phyloP scores from a whole-genome alignment of 148 eudicot genomes.

The Simmondsia chinensis region DNA sequence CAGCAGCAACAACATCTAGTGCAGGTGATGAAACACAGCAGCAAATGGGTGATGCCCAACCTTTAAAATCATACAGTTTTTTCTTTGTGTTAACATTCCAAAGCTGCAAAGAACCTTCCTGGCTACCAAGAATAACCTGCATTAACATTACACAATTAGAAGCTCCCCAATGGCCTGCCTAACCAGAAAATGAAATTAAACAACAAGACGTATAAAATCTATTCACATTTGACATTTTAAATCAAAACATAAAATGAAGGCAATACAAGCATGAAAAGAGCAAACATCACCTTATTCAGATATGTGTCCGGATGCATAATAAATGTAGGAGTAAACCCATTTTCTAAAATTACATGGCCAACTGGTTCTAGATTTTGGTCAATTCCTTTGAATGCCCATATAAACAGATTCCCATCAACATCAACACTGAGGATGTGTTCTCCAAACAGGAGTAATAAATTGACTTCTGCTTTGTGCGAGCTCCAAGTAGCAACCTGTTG shows the following conservation, averaged over 20 bases:
- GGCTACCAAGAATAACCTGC: constrained; percentile 84
- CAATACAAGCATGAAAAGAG: neutral
- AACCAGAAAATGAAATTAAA: too few relatives aligned
- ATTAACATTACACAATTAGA: constrained; percentile 11
- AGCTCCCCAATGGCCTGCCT: constrained; percentile 4
- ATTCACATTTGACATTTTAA: neutral
- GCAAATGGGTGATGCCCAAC: constrained; percentile 66
- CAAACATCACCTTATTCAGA: constrained; percentile 63
- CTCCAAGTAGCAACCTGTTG: constrained; percentile 90
- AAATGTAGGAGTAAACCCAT: constrained; percentile 61
- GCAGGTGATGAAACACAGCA: constrained; percentile 95
- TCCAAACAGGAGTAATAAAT: constrained; percentile 68
- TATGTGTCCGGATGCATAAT: constrained; percentile 97
- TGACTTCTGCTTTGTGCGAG: constrained; percentile 67
- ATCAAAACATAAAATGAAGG: neutral
- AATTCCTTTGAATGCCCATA: constrained; percentile 89
- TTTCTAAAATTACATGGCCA: constrained; percentile 57
- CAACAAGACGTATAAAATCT: constrained; percentile 2
- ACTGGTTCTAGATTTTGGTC: constrained; percentile 54
- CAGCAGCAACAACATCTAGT: constrained; percentile 96
- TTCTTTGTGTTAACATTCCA: constrained; percentile 89
- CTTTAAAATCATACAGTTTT: constrained; percentile 72
- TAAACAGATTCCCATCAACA: constrained; percentile 56
- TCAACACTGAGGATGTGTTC: constrained; percentile 90
- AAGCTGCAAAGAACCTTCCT: constrained; percentile 80